Base-by-base conservation (phyloP, 1,284 basidiomycete genomes). In the Phaffia rhodozyma region DNA sequence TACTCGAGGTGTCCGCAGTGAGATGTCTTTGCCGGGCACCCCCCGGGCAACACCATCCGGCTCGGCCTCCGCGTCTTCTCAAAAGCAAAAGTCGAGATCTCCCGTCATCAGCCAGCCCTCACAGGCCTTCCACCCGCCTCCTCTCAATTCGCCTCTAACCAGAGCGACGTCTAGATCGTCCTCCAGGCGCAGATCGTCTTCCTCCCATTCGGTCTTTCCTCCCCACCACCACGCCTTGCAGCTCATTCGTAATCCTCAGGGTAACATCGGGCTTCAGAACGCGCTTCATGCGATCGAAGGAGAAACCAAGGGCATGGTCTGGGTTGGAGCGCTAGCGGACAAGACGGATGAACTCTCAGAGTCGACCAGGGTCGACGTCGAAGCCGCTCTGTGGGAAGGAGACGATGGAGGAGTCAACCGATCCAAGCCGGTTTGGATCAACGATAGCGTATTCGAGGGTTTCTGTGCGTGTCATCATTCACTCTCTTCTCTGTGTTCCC, bases 241-340 rank as follows among this genome's bases (percentile, higher is more conserved):
- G 51, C 66, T 70, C 20, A 54, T 58, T 18, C 63, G 62, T 59
- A 89, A 87, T 71, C 79, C 83, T 0, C 85, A 85, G 67, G 84
- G 85, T 67, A 90, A 90, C 68, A 86, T 86, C 20, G 87, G 87
- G 5, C 77, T 90, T 60, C 85, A 85, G 71, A 90, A 90, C 67
- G 87, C 88, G 13, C 73, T 89, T 16, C 80, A 85, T 32, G 85
- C 83, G 68, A 80, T 87, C 57, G 78, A 80, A 34, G 77, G 78
- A 29, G 78, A 81, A 1, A 68, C 71, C 0, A 79, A 78, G 65
- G 73, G 73, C 57, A 85, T 83, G 69, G 77, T 87, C 0, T 90
- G 87, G 86, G 81, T 89, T n/a, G 87, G 87, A n/a, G 85, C 86
- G 0, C 77, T 89, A 30, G 86, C 86, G 5, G 82, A 81, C 25